phyloP scores from a whole-genome alignment of 352 stramenopile species.

The Peronospora farinosa region DNA sequence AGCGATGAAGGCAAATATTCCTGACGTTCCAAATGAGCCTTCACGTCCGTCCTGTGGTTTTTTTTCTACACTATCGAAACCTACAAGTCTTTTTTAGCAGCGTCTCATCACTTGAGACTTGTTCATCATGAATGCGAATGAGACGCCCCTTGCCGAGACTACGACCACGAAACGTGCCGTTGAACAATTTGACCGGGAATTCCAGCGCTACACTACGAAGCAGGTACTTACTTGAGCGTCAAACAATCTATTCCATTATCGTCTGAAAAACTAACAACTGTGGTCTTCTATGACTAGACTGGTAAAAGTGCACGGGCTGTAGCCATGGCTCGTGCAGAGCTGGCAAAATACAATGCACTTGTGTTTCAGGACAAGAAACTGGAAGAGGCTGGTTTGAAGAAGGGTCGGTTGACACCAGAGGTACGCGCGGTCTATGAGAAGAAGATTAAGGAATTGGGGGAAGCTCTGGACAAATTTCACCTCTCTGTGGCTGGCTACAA shows the following conservation, averaged over 20 bases:
- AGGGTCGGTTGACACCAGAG: constrained; percentile 50
- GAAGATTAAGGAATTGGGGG: constrained; percentile 61
- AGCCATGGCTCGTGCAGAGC: constrained; percentile 66
- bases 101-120: constrained; percentile 10
- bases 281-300: constrained; percentile 26
- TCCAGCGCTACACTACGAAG: constrained; percentile 82
- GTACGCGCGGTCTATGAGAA: constrained; percentile 59
- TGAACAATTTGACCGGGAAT: constrained; percentile 83
- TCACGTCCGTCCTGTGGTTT: not conserved
- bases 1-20: constrained; percentile 17
- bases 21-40: not conserved
- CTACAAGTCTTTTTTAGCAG: constrained; percentile 3
- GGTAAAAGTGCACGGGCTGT: constrained; percentile 65
- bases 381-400: constrained; percentile 55
- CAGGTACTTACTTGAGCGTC: constrained; percentile 31
- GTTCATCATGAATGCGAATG: constrained; percentile 19
- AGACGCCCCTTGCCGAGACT: constrained; percentile 15
- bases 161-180: constrained; percentile 36
- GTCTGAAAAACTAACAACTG: constrained; percentile 1
- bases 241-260: not conserved
- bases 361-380: constrained; percentile 86
- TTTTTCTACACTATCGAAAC: constrained; percentile 22
- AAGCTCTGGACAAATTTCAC: constrained; percentile 76
- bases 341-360: constrained; percentile 75
- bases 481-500: constrained; percentile 71